Evolutionary conservation across 2,329 filamentous ascomycete species (phyloP).

Genomic region (Neonectria coccinea): DNA sequence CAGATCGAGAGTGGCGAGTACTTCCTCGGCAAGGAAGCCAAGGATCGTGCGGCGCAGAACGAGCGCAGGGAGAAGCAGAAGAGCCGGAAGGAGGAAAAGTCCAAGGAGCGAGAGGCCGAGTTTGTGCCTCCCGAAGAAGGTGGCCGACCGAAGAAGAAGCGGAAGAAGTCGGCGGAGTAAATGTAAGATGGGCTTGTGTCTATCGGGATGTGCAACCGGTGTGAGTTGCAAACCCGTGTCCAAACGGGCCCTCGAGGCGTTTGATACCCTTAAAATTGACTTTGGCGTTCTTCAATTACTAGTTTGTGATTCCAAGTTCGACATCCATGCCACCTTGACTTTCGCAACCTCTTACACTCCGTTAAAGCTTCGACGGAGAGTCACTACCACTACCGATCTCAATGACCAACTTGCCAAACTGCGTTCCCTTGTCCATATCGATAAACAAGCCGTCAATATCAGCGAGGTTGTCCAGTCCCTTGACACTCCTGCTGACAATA

Average conservation of each 20-base stretch:
- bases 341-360: constrained; percentile 24
- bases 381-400: constrained; percentile 64
- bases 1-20: constrained; percentile 99
- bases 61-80: constrained; percentile 87
- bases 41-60: constrained; percentile 84
- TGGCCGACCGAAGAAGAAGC: constrained; percentile 71
- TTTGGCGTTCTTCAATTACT: constrained; percentile 41
- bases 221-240: constrained; percentile 34
- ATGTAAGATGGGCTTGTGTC: constrained; percentile 28
- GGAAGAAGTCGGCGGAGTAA: constrained; percentile 63
- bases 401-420: constrained; percentile 94
- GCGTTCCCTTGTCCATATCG: constrained; percentile 85
- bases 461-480: constrained; percentile 79
- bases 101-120: constrained; percentile 84
- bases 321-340: neutral
- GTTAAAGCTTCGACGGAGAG: constrained; percentile 54
- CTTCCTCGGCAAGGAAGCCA: constrained; percentile 92
- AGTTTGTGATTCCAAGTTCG: constrained; percentile 31
- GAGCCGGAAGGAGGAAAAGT: constrained; percentile 88
- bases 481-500: constrained; percentile 79
- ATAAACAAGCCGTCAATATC: constrained; percentile 86
- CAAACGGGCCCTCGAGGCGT: constrained; percentile 42
- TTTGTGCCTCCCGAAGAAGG: constrained; percentile 89
- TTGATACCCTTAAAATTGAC: constrained; percentile 46
- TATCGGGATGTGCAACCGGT: constrained; percentile 35